phyloP scores from a whole-genome alignment of 2,329 filamentous ascomycete species.

The Beauveria sp. region DNA sequence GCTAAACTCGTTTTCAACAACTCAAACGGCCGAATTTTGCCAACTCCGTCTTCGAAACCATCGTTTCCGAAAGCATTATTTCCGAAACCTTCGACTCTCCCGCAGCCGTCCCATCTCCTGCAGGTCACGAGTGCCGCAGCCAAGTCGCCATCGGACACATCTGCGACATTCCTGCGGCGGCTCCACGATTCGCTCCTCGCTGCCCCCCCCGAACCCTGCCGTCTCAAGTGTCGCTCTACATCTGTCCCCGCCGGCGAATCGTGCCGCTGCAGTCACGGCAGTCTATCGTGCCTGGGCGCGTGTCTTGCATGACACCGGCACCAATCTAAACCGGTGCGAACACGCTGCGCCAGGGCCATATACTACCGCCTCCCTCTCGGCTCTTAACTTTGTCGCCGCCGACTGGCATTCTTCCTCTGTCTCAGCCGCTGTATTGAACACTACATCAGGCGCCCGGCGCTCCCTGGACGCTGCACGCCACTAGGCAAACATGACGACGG shows the following conservation, averaged over 20 bases:
- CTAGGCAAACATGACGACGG: conserved; percentile 29
- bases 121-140: not conserved
- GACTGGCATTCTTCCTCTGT: not conserved
- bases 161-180: conserved; percentile 10
- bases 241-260: not conserved
- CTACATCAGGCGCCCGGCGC: not conserved
- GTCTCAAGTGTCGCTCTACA: not conserved
- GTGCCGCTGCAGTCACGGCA: not conserved
- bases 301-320: not conserved
- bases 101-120: not conserved
- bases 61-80: not conserved
- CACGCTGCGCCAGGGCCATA: not conserved
- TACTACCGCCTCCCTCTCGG: not conserved
- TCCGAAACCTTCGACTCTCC: not conserved
- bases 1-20: not conserved
- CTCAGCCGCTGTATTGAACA: not conserved
- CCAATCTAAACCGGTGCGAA: not conserved
- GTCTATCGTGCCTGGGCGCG: not conserved
- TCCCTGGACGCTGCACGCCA: not conserved
- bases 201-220: not conserved
- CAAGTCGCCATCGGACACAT: conserved; percentile 4
- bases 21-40: not conserved
- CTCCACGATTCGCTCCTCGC: conserved; percentile 3
- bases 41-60: not conserved
- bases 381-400: not conserved